phyloP scores from a whole-genome alignment of 139 green algal genomes.

The Haematococcus lacustris region DNA sequence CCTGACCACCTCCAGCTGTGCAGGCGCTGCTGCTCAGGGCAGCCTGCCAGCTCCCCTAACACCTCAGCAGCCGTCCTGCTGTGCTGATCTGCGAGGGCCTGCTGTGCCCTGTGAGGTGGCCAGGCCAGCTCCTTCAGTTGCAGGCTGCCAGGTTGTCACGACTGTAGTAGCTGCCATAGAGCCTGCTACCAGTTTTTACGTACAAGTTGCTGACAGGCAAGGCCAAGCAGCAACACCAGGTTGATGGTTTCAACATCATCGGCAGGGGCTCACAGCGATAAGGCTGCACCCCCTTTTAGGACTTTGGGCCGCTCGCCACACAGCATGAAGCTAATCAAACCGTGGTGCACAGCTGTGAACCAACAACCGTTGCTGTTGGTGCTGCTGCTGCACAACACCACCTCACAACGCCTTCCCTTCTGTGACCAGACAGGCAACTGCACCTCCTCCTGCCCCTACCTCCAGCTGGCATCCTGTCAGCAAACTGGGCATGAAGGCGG shows the following conservation, averaged over 20 bases:
- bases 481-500: constrained; percentile 33
- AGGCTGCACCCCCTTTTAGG: background rate
- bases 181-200: background rate
- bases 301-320: background rate
- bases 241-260: background rate
- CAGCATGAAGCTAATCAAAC: background rate
- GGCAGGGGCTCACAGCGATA: background rate
- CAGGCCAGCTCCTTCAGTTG: background rate
- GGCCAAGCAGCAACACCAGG: background rate
- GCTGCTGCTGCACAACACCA: background rate
- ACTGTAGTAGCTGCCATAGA: background rate
- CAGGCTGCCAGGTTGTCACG: background rate
- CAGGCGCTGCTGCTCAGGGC: background rate
- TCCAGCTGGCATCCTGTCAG: constrained; percentile 31
- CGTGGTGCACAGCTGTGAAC: background rate
- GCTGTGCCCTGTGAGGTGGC: background rate
- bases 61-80: too few species aligned
- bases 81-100: background rate
- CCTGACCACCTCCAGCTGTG: background rate
- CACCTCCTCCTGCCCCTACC: constrained; percentile 11
- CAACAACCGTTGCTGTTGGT: background rate
- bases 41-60: too few species aligned
- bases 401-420: background rate
- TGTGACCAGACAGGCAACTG: background rate
- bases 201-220: background rate